Base-by-base conservation (phyloP, 768 basidiomycete genomes). In the Leccinum obscurum region DNA sequence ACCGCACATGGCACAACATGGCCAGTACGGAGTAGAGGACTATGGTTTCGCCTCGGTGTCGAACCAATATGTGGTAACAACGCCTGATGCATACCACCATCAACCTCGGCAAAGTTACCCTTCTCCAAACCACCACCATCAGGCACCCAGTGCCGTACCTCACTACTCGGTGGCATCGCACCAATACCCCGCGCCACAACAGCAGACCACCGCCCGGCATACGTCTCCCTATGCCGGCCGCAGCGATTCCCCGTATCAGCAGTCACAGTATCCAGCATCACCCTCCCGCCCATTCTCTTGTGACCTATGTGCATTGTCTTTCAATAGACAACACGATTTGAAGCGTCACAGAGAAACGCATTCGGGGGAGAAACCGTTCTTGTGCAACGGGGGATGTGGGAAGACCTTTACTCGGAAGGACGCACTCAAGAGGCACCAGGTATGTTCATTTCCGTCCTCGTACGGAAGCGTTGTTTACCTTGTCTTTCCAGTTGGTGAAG, bases 361-460 rank as follows among this genome's bases (percentile, higher is more conserved):
- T 75, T 88, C 88, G 6, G 90, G 90, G 39, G 90, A 92, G 73
- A 92, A 92, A 71, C 90, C 91, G 9, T 93, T 85, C 75, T 73
- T 85, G 17, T 93, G 91, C 74, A 92, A 92, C 66, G 90, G 89
- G 13, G 88, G 88, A 49, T 93, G 91, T 60, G 90, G 89, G 52
- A 92, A 92, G 79, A 92, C 90, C 3, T 93, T 92, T 70, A 93
- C 90, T 53, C 83, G 91, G 64, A 92, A 92, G 76, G 91, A 93
- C 69, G 91, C 91, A 15, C 75, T 93, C 68, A 93, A 92, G 76
- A 83, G 91, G 61, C 91, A 93, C 71, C 91, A 93, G 84, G 91
- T 84, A 66, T 61, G 84, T 57, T 60, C 57, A 48, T 28, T 46
- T 56, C 14, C 35, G 30, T n/a, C 28, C 51, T 53, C 44, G 22